Evolutionary conservation across 306 rosid genomes (phyloP).

Genomic region (Carpinus viminea): DNA sequence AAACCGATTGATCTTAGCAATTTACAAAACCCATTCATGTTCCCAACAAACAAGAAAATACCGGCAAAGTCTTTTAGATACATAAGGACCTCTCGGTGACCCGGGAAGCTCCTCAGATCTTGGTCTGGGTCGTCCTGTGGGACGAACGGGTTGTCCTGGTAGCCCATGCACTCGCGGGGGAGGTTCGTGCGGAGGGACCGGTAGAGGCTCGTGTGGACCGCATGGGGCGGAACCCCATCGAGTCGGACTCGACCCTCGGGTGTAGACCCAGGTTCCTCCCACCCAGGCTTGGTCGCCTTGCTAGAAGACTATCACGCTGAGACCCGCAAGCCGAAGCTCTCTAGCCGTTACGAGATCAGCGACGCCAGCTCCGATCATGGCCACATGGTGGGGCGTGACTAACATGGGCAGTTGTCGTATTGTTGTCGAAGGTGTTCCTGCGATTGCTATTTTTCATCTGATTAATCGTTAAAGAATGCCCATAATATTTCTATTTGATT

Average conservation of each 20-base stretch:
- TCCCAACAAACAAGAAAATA: not conserved
- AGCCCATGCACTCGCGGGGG: conserved; percentile 76
- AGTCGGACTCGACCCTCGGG: conserved; percentile 59
- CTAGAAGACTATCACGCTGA: conserved; percentile 61
- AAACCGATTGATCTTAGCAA: not conserved
- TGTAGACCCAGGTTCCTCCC: conserved; percentile 79
- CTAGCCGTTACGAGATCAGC: conserved; percentile 64
- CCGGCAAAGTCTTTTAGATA: conserved; percentile 59
- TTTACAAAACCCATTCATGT: not conserved
- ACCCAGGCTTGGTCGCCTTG: conserved; percentile 42
- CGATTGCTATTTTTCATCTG: not conserved
- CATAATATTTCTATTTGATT: no score
- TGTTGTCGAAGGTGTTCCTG: not conserved
- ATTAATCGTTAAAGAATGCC: no score
- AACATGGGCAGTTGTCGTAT: conserved; percentile 19
- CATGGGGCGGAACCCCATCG: conserved; percentile 44
- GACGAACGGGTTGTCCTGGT: conserved; percentile 60
- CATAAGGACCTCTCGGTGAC: conserved; percentile 56
- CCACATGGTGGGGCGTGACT: conserved; percentile 51
- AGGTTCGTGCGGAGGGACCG: conserved; percentile 71
- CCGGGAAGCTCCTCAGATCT: conserved; percentile 62
- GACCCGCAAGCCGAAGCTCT: conserved; percentile 75
- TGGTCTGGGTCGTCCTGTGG: conserved; percentile 38
- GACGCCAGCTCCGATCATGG: conserved; percentile 78
- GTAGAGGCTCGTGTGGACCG: conserved; percentile 70